Evolutionary conservation across 305 asterid species (phyloP), one percentile per base, ranked within the genome.

Genomic region (Ilex paraguariensis): DNA sequence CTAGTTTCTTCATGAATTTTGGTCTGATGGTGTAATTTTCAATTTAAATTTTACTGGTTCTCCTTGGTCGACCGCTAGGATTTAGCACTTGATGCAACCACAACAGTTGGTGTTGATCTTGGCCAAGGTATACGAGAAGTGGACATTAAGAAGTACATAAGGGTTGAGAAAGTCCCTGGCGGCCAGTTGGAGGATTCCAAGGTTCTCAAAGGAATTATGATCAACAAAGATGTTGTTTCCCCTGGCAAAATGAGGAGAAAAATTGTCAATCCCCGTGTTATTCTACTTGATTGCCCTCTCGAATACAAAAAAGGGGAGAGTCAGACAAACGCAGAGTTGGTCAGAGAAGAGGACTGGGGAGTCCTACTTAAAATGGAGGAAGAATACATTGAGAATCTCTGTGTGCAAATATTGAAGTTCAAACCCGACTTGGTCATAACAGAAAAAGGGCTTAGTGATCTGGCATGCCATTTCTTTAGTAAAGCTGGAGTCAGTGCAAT

Each of bases 281-380:
- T 90, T 72, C 95, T 93, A 17, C 94, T 93, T 56, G 98, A 93
- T 73, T 82, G 88, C 64, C 96, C 98, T 52, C 81, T 93, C 17
- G 98, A 93, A 79, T 93, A 93, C 90, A 93, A 93, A 86, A 93
- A 93, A 73, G 98, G 98, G 3, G 98, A 93, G 86, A 93, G 86
- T 70, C 98, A 93, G 67, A 93, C 98, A 55, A 93, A 93, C 58
- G 98, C 96, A 0, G 98, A 92, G 66, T 70, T 92, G 77, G 64
- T 92, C 62, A 85, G 82, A 71, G 98, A 92, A 69, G 98, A 92
- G 74, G 97, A 90, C 67, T 92, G 97, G 98, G 82, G 90, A 57
- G 87, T 92, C 68, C 75, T 92, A 59, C 82, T 92, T 64, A 92
- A 92, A 82, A 73, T 92, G 96, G 98, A 92, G 79, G 98, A 92